Evolutionary conservation across 352 stramenopile species (phyloP), one percentile per base, ranked within the genome.

Genomic region (Globisporangium iwayamae): DNA sequence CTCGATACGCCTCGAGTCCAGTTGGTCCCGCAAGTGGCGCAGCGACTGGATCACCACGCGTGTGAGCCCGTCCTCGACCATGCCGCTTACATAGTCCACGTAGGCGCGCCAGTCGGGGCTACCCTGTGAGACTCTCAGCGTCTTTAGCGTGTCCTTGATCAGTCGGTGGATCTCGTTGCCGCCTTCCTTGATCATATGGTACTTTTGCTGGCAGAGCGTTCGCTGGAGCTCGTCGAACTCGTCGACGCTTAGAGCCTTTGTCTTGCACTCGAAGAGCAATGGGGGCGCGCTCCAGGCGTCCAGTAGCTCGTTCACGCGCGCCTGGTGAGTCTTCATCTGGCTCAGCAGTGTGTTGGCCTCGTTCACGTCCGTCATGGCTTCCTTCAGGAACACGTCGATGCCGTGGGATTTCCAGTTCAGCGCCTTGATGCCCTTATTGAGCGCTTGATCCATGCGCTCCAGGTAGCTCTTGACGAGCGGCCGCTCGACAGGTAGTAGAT

Each of bases 341-440:
- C 74, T 83, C n/a, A 98, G 51, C 11, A 96, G 77, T 0, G 80
- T 69, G 55, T 90, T 95, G 0, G 93, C 86, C 56, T 97, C 89
- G 50, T 96, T 95, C 36, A 98, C 91, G 38, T 96, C 79, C 0
- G 82, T 78, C 78, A 96, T 91, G 18, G 85, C 86, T 50, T 97
- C 89, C 54, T 93, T 96, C 36, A 97, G 64, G 43, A 98, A 98
- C 4, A 93, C 74, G 48, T 97, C 90, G 55, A 98, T 98, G 20
- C 91, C 91, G 38, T 96, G 91, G 5, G 80, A 96, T 51, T 97
- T 97, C 93, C 93, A 98, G 62, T 98, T 98, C 8, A 98, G 74
- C 3, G 79, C 66, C 61, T 92, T 92, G 13, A 98, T 88, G 4
- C 92, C 93, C 67, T 97, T 94, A 18, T 78, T 82, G 4, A 98